Evolutionary conservation across 169 alveolate genomes (phyloP).

Genomic region (Plasmodium knowlesi): DNA sequence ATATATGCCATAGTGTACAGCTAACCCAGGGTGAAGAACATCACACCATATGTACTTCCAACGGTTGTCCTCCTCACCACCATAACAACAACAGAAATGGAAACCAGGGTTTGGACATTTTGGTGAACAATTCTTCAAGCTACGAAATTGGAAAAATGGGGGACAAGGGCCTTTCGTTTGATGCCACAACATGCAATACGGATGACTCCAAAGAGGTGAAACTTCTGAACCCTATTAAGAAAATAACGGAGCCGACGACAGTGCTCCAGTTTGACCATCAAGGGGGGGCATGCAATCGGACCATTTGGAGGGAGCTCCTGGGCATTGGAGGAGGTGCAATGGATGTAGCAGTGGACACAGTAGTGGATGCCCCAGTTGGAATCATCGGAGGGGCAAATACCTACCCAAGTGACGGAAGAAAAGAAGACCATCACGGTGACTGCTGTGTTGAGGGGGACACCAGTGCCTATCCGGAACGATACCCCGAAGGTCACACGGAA

Average conservation of each 20-base stretch:
- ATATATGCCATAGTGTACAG: background rate
- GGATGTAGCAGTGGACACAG: background rate
- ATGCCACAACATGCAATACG: background rate
- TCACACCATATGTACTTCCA: background rate
- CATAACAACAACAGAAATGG: background rate
- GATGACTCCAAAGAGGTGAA: conserved; percentile 2
- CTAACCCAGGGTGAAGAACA: background rate
- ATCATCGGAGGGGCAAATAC: background rate
- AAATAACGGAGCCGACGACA: background rate
- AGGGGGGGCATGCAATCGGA: background rate
- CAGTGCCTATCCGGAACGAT: background rate
- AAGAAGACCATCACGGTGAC: background rate
- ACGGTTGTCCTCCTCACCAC: background rate
- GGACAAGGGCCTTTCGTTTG: background rate
- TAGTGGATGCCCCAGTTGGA: background rate
- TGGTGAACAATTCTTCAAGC: background rate
- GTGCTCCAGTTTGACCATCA: background rate
- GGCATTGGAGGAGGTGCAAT: background rate
- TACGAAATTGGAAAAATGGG: background rate
- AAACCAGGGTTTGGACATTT: background rate
- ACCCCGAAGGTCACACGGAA: too few relatives aligned
- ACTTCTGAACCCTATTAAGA: background rate
- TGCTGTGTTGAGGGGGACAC: background rate
- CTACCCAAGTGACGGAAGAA: background rate
- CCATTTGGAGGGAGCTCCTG: background rate